phyloP scores from a whole-genome alignment of 2,329 filamentous ascomycete species.

The Colletotrichum aenigma region DNA sequence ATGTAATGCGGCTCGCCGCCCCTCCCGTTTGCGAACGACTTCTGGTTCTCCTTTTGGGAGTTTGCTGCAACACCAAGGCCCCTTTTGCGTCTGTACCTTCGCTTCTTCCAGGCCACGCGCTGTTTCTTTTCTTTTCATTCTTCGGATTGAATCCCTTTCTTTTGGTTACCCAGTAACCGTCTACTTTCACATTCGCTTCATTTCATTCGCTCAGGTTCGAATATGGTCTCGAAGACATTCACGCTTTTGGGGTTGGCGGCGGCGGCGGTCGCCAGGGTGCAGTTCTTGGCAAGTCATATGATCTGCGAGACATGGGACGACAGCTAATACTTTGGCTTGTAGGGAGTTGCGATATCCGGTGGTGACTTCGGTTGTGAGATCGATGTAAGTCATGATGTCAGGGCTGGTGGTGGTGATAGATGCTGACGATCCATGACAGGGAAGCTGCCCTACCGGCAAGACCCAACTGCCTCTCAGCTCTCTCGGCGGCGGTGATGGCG shows the following conservation, averaged over 20 bases:
- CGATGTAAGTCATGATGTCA: slow-evolving; percentile 34
- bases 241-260: slow-evolving; percentile 14
- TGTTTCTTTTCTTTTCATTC: neutral
- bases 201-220: slow-evolving; percentile 10
- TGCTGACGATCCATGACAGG: slow-evolving; percentile 28
- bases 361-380: slow-evolving; percentile 54
- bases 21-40: neutral
- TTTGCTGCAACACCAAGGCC: neutral
- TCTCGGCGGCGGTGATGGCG: slow-evolving; percentile 39
- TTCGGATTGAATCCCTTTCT: slow-evolving; percentile 15
- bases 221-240: slow-evolving; percentile 8
- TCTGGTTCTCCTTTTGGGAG: neutral
- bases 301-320: slow-evolving; percentile 2
- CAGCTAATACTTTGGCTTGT: neutral
- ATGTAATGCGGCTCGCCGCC: slow-evolving; percentile 14
- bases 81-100: slow-evolving; percentile 7
- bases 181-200: neutral
- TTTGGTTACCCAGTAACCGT: neutral
- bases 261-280: slow-evolving; percentile 14
- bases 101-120: neutral
- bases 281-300: slow-evolving; percentile 15
- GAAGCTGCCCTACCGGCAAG: slow-evolving; percentile 39
- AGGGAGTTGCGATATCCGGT: slow-evolving; percentile 49
- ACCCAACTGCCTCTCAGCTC: slow-evolving; percentile 37
- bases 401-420: neutral